Conservation (phyloP, 345 rosid genomes). For the Lepidium didymum region DNA sequence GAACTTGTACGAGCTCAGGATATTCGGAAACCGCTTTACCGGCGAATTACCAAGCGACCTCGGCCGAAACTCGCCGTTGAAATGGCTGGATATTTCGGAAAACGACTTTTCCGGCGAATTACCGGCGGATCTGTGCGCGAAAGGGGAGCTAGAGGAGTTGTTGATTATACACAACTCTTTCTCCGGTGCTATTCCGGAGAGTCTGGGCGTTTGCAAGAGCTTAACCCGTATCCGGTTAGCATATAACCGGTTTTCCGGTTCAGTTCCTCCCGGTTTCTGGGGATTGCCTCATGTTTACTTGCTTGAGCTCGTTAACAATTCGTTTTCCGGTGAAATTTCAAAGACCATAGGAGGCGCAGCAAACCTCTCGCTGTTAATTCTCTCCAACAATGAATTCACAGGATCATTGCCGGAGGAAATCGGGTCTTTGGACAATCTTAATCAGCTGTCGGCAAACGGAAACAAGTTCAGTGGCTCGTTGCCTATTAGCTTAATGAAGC, state of each 20-base stretch:
- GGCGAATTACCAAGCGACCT: slow-evolving; percentile 65
- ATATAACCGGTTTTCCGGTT: slow-evolving; percentile 64
- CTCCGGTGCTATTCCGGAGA: slow-evolving; percentile 61
- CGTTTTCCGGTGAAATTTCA: slow-evolving; percentile 58
- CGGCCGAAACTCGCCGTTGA: slow-evolving; percentile 71
- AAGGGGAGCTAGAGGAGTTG: slow-evolving; percentile 70
- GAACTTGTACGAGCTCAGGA: slow-evolving; percentile 68
- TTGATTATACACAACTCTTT: slow-evolving; percentile 57
- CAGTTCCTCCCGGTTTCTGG: slow-evolving; percentile 72
- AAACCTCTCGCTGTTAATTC: slow-evolving; percentile 53
- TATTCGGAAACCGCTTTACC: slow-evolving; percentile 57
- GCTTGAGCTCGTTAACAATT: slow-evolving; percentile 58
- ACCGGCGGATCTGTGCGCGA: slow-evolving; percentile 56
- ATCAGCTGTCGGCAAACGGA: slow-evolving; percentile 48
- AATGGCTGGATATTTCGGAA: slow-evolving; percentile 68
- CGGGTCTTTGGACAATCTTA: slow-evolving; percentile 50
- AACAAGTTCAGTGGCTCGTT: slow-evolving; percentile 59
- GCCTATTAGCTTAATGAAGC: slow-evolving; percentile 59
- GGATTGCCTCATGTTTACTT: slow-evolving; percentile 77
- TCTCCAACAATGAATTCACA: slow-evolving; percentile 55
- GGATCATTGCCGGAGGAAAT: slow-evolving; percentile 74
- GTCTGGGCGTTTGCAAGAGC: slow-evolving; percentile 51
- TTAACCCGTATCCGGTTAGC: slow-evolving; percentile 70
- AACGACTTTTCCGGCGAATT: slow-evolving; percentile 60
- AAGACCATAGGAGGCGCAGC: slow-evolving; percentile 56